Conservation (phyloP, 495 filamentous ascomycete species). For the Trichoderma parareesei region DNA sequence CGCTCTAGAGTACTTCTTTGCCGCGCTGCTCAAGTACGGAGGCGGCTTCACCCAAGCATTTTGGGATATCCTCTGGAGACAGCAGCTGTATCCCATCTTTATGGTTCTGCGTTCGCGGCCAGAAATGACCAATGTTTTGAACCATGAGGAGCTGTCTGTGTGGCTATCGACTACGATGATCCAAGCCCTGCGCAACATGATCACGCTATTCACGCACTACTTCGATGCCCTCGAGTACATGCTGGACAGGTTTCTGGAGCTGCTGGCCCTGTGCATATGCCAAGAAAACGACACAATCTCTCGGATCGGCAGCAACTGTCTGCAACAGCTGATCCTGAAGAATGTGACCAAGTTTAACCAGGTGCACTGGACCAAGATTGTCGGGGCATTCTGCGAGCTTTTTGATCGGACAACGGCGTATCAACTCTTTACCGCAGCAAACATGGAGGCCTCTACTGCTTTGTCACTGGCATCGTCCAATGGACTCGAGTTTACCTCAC, state of each 20-base stretch:
- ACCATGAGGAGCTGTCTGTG: constrained; percentile 94
- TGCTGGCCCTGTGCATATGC: constrained; percentile 91
- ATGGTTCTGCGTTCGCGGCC: constrained; percentile 93
- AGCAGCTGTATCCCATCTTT: constrained; percentile 95
- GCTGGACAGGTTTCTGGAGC: constrained; percentile 88
- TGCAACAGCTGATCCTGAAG: constrained; percentile 92
- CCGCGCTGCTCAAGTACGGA: constrained; percentile 80
- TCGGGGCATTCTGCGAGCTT: constrained; percentile 88
- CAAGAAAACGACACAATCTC: constrained; percentile 99
- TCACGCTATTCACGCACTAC: constrained; percentile 96
- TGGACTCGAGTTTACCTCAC: constrained; percentile 34
- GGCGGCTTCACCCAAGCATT: constrained; percentile 89
- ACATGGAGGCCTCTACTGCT: constrained; percentile 44
- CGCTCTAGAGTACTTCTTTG: constrained; percentile 92
- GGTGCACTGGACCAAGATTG: constrained; percentile 88
- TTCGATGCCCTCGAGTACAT: constrained; percentile 94
- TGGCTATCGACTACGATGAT: constrained; percentile 99
- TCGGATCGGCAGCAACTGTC: constrained; percentile 92
- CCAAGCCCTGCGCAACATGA: constrained; percentile 95
- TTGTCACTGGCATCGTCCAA: constrained; percentile 31
- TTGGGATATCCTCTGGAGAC: constrained; percentile 97
- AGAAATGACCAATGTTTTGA: constrained; percentile 87
- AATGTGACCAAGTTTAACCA: constrained; percentile 85
- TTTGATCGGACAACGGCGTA: constrained; percentile 92
- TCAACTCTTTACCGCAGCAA: constrained; percentile 83